phyloP scores from a whole-genome alignment of 306 rosid genomes.

The Ziziphus jujuba region DNA sequence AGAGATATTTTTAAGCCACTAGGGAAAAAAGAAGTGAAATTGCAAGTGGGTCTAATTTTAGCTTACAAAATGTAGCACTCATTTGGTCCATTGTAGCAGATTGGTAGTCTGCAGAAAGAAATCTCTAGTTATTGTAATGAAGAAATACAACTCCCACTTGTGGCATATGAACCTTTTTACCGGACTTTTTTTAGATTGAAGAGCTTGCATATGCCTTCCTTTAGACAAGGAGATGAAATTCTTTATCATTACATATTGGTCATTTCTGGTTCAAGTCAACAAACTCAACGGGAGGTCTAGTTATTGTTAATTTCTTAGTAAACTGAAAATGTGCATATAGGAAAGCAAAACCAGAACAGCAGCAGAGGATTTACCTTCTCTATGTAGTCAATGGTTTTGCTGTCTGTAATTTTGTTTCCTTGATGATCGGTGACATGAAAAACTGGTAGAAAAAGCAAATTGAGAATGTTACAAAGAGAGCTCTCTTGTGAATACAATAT shows the following conservation, averaged over 20 bases:
- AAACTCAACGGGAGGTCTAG: neutral
- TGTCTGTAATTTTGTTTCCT: constrained; percentile 72
- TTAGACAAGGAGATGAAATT: neutral
- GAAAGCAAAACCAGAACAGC: constrained; percentile 3
- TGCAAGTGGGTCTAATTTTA: too few species aligned
- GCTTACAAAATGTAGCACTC: too few species aligned
- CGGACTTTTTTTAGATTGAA: neutral
- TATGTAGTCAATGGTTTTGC: constrained; percentile 59
- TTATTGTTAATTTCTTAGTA: neutral
- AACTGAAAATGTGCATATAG: neutral
- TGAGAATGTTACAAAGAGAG: constrained; percentile 23
- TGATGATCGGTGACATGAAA: constrained; percentile 90
- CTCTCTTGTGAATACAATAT: neutral
- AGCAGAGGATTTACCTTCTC: constrained; percentile 60
- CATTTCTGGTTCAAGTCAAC: constrained; percentile 1
- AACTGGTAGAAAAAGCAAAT: constrained; percentile 42
- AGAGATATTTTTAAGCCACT: too few species aligned
- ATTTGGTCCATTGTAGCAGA: too few species aligned
- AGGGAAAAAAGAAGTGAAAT: too few species aligned
- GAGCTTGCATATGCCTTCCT: neutral
- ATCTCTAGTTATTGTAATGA: too few species aligned
- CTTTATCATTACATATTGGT: neutral
- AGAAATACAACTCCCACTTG: neutral
- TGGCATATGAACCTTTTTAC: neutral
- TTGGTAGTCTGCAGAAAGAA: too few species aligned